Percentiles rank a stretch among this genome's conserved stretches.
phyloP scores from a whole-genome alignment of 306 rosid genomes.

The Vigna trinervia region DNA sequence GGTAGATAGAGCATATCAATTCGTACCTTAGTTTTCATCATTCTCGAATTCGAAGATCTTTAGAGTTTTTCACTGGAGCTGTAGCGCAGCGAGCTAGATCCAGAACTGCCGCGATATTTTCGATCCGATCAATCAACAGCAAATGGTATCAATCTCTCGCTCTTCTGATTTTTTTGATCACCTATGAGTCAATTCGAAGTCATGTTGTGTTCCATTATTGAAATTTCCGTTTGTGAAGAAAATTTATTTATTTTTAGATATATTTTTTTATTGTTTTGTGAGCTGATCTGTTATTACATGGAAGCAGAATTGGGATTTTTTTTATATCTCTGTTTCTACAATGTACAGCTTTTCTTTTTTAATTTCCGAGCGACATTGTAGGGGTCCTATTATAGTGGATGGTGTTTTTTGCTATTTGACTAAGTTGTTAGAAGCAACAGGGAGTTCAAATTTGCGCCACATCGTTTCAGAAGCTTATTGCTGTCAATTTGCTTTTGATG shows the following conservation, averaged over 20 bases:
- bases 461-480: slow-evolving; percentile 1
- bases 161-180: neutral
- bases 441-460: slow-evolving; percentile 2
- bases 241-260: slow-evolving; percentile 13
- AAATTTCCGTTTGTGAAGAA: neutral
- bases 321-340: slow-evolving; percentile 41
- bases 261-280: neutral
- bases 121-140: slow-evolving; percentile 62
- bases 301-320: slow-evolving; percentile 43
- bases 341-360: slow-evolving; percentile 26
- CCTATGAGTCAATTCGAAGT: slow-evolving; percentile 45
- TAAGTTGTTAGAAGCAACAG: slow-evolving; percentile 35
- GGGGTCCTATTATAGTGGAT: slow-evolving; percentile 39
- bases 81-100: slow-evolving; percentile 65
- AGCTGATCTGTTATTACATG: slow-evolving; percentile 58
- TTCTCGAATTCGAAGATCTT: slow-evolving; percentile 50
- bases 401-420: slow-evolving; percentile 29
- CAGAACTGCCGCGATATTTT: slow-evolving; percentile 53
- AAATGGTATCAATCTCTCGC: slow-evolving; percentile 66
- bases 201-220: slow-evolving; percentile 29
- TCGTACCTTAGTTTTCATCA: neutral
- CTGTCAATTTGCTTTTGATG: slow-evolving; percentile 15
- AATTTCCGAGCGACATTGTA: slow-evolving; percentile 33
- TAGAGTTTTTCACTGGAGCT: slow-evolving; percentile 48
- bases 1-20: neutral